Percentiles rank a stretch among this genome's conserved stretches.
Conservation (phyloP, 1,284 basidiomycete species). For the Boletellus deceptivus region DNA sequence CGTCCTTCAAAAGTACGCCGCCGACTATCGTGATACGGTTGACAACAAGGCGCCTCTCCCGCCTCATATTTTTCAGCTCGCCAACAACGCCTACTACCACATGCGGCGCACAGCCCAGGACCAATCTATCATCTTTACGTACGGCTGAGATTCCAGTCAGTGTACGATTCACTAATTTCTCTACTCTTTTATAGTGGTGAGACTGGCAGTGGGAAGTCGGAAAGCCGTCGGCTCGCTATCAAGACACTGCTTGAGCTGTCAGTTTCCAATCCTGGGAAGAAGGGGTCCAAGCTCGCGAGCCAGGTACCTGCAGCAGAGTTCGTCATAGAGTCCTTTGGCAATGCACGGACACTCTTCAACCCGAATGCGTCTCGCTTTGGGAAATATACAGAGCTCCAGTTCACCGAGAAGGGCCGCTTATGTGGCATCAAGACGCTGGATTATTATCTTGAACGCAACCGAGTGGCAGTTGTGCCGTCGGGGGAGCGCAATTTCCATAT, state of each 20-base stretch:
- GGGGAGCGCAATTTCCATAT: constrained; percentile 97
- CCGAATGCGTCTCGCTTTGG: constrained; percentile 90
- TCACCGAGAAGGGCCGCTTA: constrained; percentile 85
- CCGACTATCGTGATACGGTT: constrained; percentile 66
- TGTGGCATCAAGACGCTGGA: constrained; percentile 93
- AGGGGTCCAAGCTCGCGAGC: constrained; percentile 81
- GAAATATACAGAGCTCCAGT: constrained; percentile 94
- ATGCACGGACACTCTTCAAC: constrained; percentile 87
- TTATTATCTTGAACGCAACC: constrained; percentile 92
- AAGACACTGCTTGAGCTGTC: constrained; percentile 88
- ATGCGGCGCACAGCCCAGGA: constrained; percentile 94
- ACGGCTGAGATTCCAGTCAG: constrained; percentile 25
- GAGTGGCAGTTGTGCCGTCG: constrained; percentile 76
- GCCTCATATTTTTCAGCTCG: constrained; percentile 87
- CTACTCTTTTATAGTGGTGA: constrained; percentile 64
- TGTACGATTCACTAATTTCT: not conserved
- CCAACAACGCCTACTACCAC: constrained; percentile 93
- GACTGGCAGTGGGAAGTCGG: constrained; percentile 91
- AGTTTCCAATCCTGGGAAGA: constrained; percentile 88
- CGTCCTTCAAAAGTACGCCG: constrained; percentile 78
- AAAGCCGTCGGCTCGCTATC: constrained; percentile 86
- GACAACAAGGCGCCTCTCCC: constrained; percentile 53
- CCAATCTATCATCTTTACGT: constrained; percentile 86
- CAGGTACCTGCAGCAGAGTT: constrained; percentile 94
- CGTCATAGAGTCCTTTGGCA: constrained; percentile 91